Conservation (phyloP, 805 yeast genomes). For the baker's yeast (Saccharomyces cerevisiae) region DNA sequence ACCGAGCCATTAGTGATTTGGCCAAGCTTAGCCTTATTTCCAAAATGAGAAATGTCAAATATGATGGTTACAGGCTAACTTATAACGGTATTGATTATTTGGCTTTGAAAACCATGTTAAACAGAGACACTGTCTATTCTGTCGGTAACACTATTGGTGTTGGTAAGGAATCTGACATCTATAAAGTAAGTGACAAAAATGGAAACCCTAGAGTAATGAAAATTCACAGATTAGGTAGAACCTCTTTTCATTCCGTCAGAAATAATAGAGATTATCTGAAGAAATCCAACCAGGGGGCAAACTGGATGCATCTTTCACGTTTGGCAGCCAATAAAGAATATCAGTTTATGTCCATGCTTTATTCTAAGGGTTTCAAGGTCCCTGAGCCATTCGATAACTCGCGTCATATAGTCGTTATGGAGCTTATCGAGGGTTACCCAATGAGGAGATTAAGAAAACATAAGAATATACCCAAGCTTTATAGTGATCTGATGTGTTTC, state of each 20-base stretch:
- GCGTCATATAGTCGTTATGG: constrained; percentile 91
- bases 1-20: constrained; percentile 70
- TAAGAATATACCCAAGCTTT: constrained; percentile 58
- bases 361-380: constrained; percentile 70
- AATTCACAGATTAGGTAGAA: constrained; percentile 88
- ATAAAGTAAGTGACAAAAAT: constrained; percentile 60
- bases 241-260: constrained; percentile 86
- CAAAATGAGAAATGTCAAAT: constrained; percentile 77
- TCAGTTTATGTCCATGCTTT: constrained; percentile 72
- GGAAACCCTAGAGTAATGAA: constrained; percentile 72
- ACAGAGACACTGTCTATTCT: constrained; percentile 62
- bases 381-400: constrained; percentile 86
- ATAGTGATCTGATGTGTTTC: constrained; percentile 80
- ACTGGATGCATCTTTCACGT: constrained; percentile 88
- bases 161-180: constrained; percentile 95
- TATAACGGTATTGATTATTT: constrained; percentile 88
- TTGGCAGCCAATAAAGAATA: constrained; percentile 91
- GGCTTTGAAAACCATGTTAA: constrained; percentile 78
- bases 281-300: constrained; percentile 53
- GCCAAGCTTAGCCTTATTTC: constrained; percentile 80
- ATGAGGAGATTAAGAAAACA: constrained; percentile 78
- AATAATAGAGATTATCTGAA: constrained; percentile 86
- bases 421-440: constrained; percentile 78
- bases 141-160: constrained; percentile 88
- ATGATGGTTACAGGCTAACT: constrained; percentile 88